phyloP scores from a whole-genome alignment of 495 filamentous ascomycete genomes.

The Penicillium fimorum region DNA sequence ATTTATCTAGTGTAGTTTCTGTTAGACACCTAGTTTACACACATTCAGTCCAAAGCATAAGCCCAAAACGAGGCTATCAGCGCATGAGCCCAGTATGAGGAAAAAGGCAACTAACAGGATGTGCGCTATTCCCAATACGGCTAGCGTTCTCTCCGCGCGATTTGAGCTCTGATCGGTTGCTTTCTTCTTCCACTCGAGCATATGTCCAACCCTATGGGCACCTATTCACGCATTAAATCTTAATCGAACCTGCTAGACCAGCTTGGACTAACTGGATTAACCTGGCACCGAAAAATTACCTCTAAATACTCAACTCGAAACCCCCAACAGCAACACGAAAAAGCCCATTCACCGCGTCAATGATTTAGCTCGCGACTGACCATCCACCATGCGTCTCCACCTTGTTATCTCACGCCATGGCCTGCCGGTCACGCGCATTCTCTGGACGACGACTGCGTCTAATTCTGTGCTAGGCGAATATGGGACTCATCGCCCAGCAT shows the following conservation, averaged over 20 bases:
- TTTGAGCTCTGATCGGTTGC: conserved; percentile 12
- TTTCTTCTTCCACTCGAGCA: not conserved
- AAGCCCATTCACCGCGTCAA: conserved; percentile 11
- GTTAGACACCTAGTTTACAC: not conserved
- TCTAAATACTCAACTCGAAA: not conserved
- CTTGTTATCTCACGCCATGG: conserved; percentile 77
- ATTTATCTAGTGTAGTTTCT: not conserved
- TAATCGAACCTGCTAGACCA: not conserved
- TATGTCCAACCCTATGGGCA: conserved; percentile 1
- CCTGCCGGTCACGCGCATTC: conserved; percentile 69
- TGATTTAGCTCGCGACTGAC: conserved; percentile 17
- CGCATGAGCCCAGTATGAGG: not conserved
- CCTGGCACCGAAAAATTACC: not conserved
- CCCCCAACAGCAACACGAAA: conserved; percentile 2
- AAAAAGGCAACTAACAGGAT: not conserved
- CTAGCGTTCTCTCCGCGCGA: conserved; percentile 11
- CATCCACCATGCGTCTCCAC: conserved; percentile 70
- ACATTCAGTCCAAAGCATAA: not conserved
- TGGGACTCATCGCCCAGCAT: conserved; percentile 22
- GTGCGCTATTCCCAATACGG: conserved; percentile 1
- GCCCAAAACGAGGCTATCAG: not conserved
- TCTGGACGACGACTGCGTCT: conserved; percentile 61
- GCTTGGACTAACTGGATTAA: not conserved
- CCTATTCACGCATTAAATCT: not conserved
- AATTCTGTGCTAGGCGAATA: conserved; percentile 32